A percentile compares a stretch with the other conserved stretches of the same genome.
Conservation (phyloP, 2,329 filamentous ascomycete species). For the Huntiella omanensis region DNA sequence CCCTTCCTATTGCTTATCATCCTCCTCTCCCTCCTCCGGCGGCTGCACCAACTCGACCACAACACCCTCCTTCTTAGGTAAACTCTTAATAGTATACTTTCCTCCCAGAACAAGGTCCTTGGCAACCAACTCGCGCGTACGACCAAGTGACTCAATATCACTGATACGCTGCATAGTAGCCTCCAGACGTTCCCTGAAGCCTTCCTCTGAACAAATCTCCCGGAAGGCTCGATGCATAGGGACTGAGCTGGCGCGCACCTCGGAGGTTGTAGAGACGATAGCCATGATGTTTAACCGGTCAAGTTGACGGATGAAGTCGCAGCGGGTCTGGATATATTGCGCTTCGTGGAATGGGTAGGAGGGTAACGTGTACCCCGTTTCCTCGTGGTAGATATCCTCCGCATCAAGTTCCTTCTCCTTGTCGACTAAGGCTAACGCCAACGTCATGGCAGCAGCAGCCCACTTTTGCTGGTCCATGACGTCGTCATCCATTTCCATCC, state of each 20-base stretch:
- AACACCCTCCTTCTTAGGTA: conserved; percentile 17
- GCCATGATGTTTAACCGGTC: conserved; percentile 92
- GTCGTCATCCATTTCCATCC: conserved; percentile 72
- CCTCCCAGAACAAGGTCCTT: conserved; percentile 83
- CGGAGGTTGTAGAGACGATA: conserved; percentile 60
- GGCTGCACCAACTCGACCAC: conserved; percentile 26
- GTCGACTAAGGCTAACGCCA: conserved; percentile 81
- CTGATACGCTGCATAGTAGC: conserved; percentile 67
- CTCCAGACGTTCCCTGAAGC: conserved; percentile 69
- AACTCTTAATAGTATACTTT: conserved; percentile 46
- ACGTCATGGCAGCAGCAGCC: conserved; percentile 81
- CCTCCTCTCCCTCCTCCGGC: conserved; percentile 19
- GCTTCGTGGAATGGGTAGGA: conserved; percentile 65
- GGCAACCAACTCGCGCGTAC: conserved; percentile 86
- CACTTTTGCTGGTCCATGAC: conserved; percentile 98
- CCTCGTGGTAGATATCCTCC: conserved; percentile 44
- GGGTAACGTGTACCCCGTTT: conserved; percentile 57
- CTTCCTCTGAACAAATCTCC: conserved; percentile 56
- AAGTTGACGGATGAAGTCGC: conserved; percentile 83
- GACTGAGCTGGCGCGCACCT: conserved; percentile 81
- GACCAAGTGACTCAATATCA: conserved; percentile 83
- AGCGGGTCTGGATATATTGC: conserved; percentile 83
- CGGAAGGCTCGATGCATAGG: conserved; percentile 90
- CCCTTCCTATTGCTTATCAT: conserved; percentile 6
- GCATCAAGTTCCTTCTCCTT: conserved; percentile 40